Base-by-base conservation (phyloP, 148 eudicot species). In the Chenopodium quinoa region DNA sequence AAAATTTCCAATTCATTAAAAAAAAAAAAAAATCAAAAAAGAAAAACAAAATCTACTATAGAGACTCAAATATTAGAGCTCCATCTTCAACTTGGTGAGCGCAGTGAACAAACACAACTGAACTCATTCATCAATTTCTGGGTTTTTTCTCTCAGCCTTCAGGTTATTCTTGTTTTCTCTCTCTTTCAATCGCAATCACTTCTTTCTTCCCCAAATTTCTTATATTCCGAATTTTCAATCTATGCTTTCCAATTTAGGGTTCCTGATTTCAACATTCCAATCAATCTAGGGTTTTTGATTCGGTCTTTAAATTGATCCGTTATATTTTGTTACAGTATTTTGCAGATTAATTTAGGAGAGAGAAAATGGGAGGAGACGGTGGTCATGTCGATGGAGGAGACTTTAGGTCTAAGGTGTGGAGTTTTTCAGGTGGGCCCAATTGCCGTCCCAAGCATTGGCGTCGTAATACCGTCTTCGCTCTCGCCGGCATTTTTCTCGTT, bases 391-490 rank as follows among this genome's bases (percentile, higher is more conserved):
- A 85, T 67, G 91, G 75, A 19, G 98, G 86, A 20, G 98, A 95
- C 52, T 93, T 93, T 87, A 93, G 98, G 87, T 58, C 72, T 4
- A 95, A 93, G 72, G 99, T 95, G 13, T 95, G 99, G 99, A 95
- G 89, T 79, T 80, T 93, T 91, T 80, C 92, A 0, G 99, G 99
- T 81, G 99, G 99, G 47, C 93, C 99, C 62, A 25, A 89, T 88
- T 94, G 97, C 72, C 85, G 97, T 58, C 98, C 98, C 40, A 84
- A 84, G 64, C 97, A 95, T 85, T 93, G 98, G 98, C 90, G 86
- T 79, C 97, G 97, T 83, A 95, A 93, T 90, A 95, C 98, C 19
- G 98, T 94, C 73, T 75, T 95, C 77, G 97, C 98, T 71, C 84
- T 95, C 81, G 70, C 76, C 60, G 98, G 98, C 31, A 72, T 95